Conservation (phyloP, 805 yeast genomes). For the Wickerhamomyces xylosicus region DNA sequence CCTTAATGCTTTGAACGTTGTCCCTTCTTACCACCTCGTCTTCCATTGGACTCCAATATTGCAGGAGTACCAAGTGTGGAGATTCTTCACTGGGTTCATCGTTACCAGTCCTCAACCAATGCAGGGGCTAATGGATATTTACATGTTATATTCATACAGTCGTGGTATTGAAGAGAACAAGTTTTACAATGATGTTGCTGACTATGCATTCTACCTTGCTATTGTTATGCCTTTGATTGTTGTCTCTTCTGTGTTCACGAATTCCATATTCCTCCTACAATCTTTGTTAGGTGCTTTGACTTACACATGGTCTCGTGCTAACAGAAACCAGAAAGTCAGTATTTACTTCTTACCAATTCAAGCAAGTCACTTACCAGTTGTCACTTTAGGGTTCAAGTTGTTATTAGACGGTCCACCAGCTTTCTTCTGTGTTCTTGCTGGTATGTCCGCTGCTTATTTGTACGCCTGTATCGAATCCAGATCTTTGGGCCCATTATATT, state of each 20-base stretch:
- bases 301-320: slow-evolving; percentile 49
- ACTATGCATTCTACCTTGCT: slow-evolving; percentile 44
- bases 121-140: slow-evolving; percentile 40
- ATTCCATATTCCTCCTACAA: slow-evolving; percentile 19
- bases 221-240: slow-evolving; percentile 38
- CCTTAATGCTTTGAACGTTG: slow-evolving; percentile 20
- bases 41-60: slow-evolving; percentile 21
- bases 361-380: slow-evolving; percentile 47
- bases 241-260: slow-evolving; percentile 23
- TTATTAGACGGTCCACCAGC: slow-evolving; percentile 31
- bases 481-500: slow-evolving; percentile 33
- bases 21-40: slow-evolving; percentile 15
- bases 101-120: slow-evolving; percentile 31
- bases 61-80: slow-evolving; percentile 30
- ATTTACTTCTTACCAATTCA: slow-evolving; percentile 46
- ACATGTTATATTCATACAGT: slow-evolving; percentile 47
- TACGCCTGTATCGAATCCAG: slow-evolving; percentile 52
- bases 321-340: slow-evolving; percentile 39
- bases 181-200: slow-evolving; percentile 38
- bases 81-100: slow-evolving; percentile 40
- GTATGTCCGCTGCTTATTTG: slow-evolving; percentile 44
- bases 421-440: slow-evolving; percentile 33
- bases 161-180: slow-evolving; percentile 44
- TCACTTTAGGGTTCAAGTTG: slow-evolving; percentile 30
- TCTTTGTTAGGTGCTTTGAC: slow-evolving; percentile 44